Evolutionary conservation across 148 eudicot genomes (phyloP), one percentile per base, ranked within the genome.

Genomic region (Fagopyrum homotropicum): DNA sequence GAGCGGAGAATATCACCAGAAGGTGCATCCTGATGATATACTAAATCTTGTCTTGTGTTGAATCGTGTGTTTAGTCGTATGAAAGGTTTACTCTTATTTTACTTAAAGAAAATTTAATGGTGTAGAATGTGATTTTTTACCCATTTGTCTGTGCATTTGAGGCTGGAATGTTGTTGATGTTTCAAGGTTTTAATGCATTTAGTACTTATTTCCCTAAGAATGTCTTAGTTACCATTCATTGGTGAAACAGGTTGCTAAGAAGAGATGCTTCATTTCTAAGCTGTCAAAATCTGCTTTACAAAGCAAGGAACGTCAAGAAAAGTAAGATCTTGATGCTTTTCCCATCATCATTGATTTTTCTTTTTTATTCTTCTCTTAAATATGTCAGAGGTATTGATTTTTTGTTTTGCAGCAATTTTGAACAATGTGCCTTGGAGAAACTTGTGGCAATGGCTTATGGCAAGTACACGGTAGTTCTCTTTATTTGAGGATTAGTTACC

Each of bases 391-490:
- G 29, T 17, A 43, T 43, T 66, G 71, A 29, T 66, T 76, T 22
- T 54, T 9, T 73, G 40, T 76, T 69, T 46, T 82, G 35, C 63
- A 90, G 94, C 88, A 84, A 83, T 64, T 88, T 80, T 75, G 88
- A 88, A 79, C 85, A 70, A 54, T 75, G 47, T 81, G 91, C 89
- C 75, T 81, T 90, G 76, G 87, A 88, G 77, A 83, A 85, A 80
- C 89, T 88, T 11, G 80, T 85, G 0, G 74, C 73, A 52, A 82
- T 90, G 87, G 91, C 91, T 74, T 88, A 85, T 75, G 88, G 78
- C 16, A 90, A 90, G 64, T 90, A 88, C 80, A 86, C 85, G 94
- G 94, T 90, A 86, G 77, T 72, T 52, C 49, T 77, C n/a, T 26
- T 50, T 22, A 45, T 75, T 40, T 30, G 9, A 14, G 71, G 17